A percentile compares a stretch with the other conserved stretches of the same genome.
phyloP scores from a whole-genome alignment of 1,284 basidiomycete species.

The Marasmius oreades region DNA sequence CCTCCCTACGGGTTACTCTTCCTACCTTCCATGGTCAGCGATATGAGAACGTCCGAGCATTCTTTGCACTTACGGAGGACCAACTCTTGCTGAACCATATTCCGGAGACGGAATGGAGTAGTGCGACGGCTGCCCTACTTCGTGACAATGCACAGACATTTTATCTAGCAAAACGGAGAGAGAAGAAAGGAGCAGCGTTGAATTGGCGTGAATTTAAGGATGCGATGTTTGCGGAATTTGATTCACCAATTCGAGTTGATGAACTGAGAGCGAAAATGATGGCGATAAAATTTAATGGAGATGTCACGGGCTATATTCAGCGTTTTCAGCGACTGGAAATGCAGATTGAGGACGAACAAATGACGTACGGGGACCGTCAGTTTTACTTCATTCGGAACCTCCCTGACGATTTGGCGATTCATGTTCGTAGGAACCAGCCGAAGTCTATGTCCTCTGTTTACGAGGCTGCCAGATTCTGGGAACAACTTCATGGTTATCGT shows the following conservation, averaged over 20 bases:
- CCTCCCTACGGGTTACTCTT: too few species aligned
- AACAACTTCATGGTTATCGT: neutral
- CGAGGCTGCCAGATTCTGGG: slow-evolving; percentile 2
- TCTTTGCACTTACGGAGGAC: too few species aligned
- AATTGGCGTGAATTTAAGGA: too few species aligned
- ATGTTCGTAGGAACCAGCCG: neutral
- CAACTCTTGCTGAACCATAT: too few species aligned
- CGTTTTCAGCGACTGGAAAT: slow-evolving; percentile 5
- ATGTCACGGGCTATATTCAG: slow-evolving; percentile 2
- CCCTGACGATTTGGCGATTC: neutral
- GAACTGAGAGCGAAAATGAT: neutral
- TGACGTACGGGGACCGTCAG: slow-evolving; percentile 6
- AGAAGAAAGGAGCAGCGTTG: too few species aligned
- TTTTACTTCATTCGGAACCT: slow-evolving; percentile 3
- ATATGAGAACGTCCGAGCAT: too few species aligned
- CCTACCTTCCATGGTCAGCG: too few species aligned
- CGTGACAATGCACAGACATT: too few species aligned
- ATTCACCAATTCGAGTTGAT: neutral
- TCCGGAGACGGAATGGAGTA: too few species aligned
- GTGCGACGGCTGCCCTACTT: too few species aligned
- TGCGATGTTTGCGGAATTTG: neutral
- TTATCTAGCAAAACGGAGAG: too few species aligned
- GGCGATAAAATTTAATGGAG: neutral
- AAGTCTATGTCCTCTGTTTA: neutral
- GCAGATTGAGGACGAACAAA: neutral